Base-by-base conservation (phyloP, 2,329 filamentous ascomycete species). In the Epichloe amarillans region DNA sequence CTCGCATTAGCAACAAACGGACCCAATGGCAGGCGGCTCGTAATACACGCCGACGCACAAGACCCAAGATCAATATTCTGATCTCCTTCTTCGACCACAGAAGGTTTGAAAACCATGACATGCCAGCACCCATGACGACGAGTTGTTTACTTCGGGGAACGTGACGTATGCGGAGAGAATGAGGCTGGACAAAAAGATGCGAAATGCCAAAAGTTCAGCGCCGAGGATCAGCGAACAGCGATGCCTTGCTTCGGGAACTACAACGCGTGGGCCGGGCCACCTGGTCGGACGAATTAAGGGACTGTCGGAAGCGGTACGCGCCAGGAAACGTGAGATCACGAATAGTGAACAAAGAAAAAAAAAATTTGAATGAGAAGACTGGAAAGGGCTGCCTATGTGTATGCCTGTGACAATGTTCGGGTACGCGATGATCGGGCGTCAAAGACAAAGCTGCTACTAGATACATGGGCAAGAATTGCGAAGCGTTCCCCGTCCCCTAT, bases 81-180 rank as follows among this genome's bases (percentile, higher is more conserved):
- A 96, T 96, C 73, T 98, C 93, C 74, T 97, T 98, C 76, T 97
- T 97, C 41, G 86, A 74, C 83, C 86, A 97, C 55, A 95, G 62
- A 54, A 94, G 72, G 68, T 72, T 70, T 49, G 84, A 86, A 61
- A 88, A 73, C 80, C 80, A 83, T 66, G 80, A 84, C 66, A 83
- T 72, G 61, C 75, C 74, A 58, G 77, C 73, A 62, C 80, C 80
- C 80, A 84, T 84, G 52, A 68, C 78, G 69, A 53, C 52, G 54
- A 47, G 47, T 50, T 52, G 46, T 37, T 49, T 6, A 11, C 10
- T 12, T 11, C 39, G 46, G 39, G 26, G 26, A n/a, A 7, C 19
- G 30, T 23, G 36, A 35, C 41, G 42, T 42, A 42, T 42, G 46
- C 36, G 36, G 19, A 47, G 11, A 6, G 15, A 3, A n/a, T 15